Base-by-base conservation (phyloP, 2,329 filamentous ascomycete genomes). In the Colletotrichum trifolii region DNA sequence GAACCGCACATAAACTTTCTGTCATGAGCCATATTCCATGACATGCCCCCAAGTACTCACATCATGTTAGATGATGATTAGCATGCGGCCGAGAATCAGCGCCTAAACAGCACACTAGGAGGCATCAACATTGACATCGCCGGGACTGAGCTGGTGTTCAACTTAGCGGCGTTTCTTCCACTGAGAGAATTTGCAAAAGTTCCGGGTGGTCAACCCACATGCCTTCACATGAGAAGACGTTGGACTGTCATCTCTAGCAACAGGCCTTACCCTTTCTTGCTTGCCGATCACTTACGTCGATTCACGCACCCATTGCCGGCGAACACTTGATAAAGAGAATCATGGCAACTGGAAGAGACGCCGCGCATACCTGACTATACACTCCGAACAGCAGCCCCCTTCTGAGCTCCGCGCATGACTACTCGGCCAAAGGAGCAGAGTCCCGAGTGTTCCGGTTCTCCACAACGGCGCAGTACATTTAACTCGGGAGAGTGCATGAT, bases 371-470 rank as follows among this genome's bases (percentile, higher is more conserved):
- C 49, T 40, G 45, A 36, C 36, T 15, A 57, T 48, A 36, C 35
- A 39, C 36, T n/a, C 25, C 25, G 25, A 25, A 25, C 7, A 17
- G n/a, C 36, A 17, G n/a, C 36, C 54, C 34, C 12, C 39, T 39
- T 47, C 54, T 7, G 10, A n/a, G 15, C 15, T 7, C 49, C 35
- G n/a, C 45, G 45, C 43, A 64, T 39, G 13, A 8, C 47, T 39
- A 34, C 17, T 47, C 25, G 25, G 36, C 55, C 55, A 55, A 54
- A 54, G 43, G 15, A n/a, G 25, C 33, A 49, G 15, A 25, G 17
- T 25, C 61, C 56, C 55, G 55, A 60, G 33, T 43, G 45, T 56
- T 54, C 56, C 55, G 61, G 40, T 2, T 49, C 38, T 54, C 49
- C 57, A 54, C 49, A 62, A 12, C 13, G 36, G 50, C 35, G 45